A percentile compares a stretch with the other conserved stretches of the same genome.
Conservation (phyloP, 352 stramenopile genomes). For the Pythium aristosporum region DNA sequence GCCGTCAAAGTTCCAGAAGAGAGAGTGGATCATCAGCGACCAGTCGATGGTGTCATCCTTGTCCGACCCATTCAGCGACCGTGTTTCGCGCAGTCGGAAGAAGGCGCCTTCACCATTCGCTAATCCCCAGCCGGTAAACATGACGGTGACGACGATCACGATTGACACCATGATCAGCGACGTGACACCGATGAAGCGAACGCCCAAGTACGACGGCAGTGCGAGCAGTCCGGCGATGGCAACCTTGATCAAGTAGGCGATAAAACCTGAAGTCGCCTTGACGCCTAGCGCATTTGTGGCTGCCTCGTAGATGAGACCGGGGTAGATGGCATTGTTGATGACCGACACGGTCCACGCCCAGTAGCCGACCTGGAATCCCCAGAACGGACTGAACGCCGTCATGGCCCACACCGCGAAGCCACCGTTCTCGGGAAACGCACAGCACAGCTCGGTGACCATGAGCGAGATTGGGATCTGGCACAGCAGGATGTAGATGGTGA, state of each 20-base stretch:
- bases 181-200: too few relatives aligned
- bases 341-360: constrained; percentile 80
- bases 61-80: too few relatives aligned
- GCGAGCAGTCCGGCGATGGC: too few relatives aligned
- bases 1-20: constrained; percentile 94
- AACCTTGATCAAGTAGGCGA: too few relatives aligned
- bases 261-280: too few relatives aligned
- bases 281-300: too few relatives aligned
- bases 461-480: constrained; percentile 48
- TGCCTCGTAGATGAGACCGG: constrained; percentile 46
- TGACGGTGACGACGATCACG: too few relatives aligned
- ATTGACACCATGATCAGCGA: too few relatives aligned
- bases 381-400: constrained; percentile 69
- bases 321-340: constrained; percentile 88
- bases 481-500: constrained; percentile 55
- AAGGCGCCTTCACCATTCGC: too few relatives aligned
- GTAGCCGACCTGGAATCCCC: constrained; percentile 83
- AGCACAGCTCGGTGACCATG: constrained; percentile 77
- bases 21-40: constrained; percentile 82
- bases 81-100: too few relatives aligned
- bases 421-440: constrained; percentile 73
- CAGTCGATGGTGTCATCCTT: constrained; percentile 36
- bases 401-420: constrained; percentile 83
- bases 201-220: too few relatives aligned
- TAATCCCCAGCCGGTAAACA: too few relatives aligned